phyloP scores from a whole-genome alignment of 1,284 basidiomycete species.

The Pterulicium gracile region DNA sequence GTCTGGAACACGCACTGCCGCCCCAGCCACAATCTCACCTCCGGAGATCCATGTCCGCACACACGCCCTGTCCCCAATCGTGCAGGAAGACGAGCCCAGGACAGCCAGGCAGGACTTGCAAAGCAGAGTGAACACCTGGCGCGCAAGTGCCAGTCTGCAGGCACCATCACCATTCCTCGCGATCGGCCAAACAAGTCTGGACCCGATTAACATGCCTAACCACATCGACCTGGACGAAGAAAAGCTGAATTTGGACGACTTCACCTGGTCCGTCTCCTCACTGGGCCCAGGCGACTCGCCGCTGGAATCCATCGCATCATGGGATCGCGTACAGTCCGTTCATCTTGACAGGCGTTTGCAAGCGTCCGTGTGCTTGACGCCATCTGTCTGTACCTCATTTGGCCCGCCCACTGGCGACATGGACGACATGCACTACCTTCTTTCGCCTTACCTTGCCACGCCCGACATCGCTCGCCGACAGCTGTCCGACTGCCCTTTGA shows the following conservation, averaged over 20 bases:
- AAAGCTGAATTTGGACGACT: slow-evolving; percentile 51
- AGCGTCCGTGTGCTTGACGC: slow-evolving; percentile 51
- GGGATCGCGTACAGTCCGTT: slow-evolving; percentile 34
- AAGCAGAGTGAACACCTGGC: slow-evolving; percentile 52
- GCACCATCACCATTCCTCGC: slow-evolving; percentile 34
- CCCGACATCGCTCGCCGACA: slow-evolving; percentile 39
- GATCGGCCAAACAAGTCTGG: slow-evolving; percentile 41
- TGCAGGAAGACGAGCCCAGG: slow-evolving; percentile 47
- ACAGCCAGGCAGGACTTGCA: slow-evolving; percentile 40
- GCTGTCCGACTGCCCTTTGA: slow-evolving; percentile 35
- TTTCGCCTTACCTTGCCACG: slow-evolving; percentile 23
- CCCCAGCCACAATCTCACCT: slow-evolving; percentile 14
- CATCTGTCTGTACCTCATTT: slow-evolving; percentile 39
- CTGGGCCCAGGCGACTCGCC: slow-evolving; percentile 42
- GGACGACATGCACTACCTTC: slow-evolving; percentile 11
- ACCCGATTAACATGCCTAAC: slow-evolving; percentile 43
- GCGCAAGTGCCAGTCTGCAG: slow-evolving; percentile 39
- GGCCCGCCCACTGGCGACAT: slow-evolving; percentile 28
- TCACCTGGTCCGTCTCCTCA: slow-evolving; percentile 60
- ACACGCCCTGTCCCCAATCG: slow-evolving; percentile 44
- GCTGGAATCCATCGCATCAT: slow-evolving; percentile 23
- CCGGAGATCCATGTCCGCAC: slow-evolving; percentile 20
- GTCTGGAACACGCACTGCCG: slow-evolving; percentile 19
- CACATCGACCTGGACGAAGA: slow-evolving; percentile 27
- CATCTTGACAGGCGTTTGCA: slow-evolving; percentile 41